Conservation (phyloP, 371 early-diverging fungal species). For the Haplosporangium sp. region DNA sequence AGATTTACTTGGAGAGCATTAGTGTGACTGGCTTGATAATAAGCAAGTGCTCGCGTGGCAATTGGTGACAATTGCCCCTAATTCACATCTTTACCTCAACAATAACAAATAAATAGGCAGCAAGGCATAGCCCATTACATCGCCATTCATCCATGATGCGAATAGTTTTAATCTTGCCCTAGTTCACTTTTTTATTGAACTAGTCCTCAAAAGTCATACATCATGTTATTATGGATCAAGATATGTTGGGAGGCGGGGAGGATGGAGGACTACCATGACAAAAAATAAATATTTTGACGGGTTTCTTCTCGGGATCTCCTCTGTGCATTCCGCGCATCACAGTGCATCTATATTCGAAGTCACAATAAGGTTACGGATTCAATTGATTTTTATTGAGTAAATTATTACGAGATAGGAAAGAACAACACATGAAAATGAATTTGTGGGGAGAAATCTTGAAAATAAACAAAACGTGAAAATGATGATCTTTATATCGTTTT, state of each 20-base stretch:
- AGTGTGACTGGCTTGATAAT: no score
- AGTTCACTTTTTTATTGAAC: background rate
- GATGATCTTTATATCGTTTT: background rate
- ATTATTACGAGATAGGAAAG: constrained; percentile 4
- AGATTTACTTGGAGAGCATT: no score
- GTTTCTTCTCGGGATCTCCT: background rate
- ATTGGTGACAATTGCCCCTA: background rate
- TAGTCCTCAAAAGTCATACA: background rate
- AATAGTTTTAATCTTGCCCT: no score
- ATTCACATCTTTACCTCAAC: no score
- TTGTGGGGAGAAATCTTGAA: background rate
- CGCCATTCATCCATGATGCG: no score
- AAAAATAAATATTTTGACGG: background rate
- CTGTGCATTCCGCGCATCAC: background rate
- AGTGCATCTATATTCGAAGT: constrained; percentile 1
- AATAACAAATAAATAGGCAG: no score
- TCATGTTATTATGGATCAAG: background rate
- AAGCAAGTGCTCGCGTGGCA: constrained; percentile 2
- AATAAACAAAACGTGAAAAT: background rate
- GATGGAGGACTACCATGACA: no score
- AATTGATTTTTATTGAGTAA: constrained; percentile 5
- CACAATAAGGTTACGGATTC: background rate
- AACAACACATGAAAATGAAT: background rate
- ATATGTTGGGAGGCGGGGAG: background rate
- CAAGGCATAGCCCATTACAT: no score